phyloP scores from a whole-genome alignment of 345 rosid genomes.

The Eucalyptus microcorys region DNA sequence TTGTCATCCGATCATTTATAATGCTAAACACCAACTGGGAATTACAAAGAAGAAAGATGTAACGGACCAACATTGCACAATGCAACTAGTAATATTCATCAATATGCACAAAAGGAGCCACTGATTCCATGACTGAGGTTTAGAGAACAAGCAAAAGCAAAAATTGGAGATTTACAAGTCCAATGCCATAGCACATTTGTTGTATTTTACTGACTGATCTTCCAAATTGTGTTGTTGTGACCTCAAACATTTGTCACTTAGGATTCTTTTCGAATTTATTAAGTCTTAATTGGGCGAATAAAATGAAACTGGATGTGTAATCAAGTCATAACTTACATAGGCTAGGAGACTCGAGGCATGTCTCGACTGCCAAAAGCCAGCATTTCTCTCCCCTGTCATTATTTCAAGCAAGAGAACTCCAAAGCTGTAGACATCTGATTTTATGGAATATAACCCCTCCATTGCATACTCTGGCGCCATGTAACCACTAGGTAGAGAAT shows the following conservation, averaged over 20 bases:
- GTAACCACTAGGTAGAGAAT: conserved; percentile 13
- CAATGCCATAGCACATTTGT: neutral
- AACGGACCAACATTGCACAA: neutral
- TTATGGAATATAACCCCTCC: conserved; percentile 17
- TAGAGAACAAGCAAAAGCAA: neutral
- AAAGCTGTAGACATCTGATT: conserved; percentile 31
- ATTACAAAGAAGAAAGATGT: neutral
- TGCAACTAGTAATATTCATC: neutral
- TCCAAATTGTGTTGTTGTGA: neutral
- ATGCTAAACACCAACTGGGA: neutral
- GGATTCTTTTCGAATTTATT: neutral
- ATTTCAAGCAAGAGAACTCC: conserved; percentile 30
- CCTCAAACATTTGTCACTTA: neutral
- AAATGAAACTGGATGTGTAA: neutral
- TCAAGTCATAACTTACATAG: neutral
- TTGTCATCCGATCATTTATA: neutral
- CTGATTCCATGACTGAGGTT: neutral
- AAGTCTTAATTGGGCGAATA: neutral
- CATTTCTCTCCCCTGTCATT: conserved; percentile 16
- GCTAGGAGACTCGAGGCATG: conserved; percentile 4
- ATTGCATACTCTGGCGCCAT: conserved; percentile 36
- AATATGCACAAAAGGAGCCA: neutral
- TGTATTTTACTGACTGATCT: neutral
- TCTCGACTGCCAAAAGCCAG: neutral
- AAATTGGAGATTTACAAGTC: neutral